Percentiles rank a stretch among this genome's conserved stretches.
These are phyloP conservation scores for Dalbergia oliveri DNA, from an alignment of 306 rosid genomes.

Conservation along the genomic window DNA sequence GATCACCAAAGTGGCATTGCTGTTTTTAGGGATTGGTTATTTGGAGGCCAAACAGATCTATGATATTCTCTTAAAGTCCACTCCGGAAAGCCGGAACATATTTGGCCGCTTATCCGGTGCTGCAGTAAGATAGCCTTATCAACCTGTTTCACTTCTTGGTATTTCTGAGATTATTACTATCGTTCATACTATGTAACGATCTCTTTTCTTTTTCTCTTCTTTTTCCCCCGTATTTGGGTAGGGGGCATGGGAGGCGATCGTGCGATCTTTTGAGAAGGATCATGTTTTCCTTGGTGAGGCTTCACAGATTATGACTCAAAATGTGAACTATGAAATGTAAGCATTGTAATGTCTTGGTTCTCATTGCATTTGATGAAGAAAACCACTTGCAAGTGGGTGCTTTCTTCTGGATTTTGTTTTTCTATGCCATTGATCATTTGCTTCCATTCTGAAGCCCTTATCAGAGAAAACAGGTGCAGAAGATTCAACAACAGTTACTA, in stretches of 20 bases:
- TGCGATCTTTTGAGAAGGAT: constrained; percentile 82
- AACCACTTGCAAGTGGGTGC: background rate
- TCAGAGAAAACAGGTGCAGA: constrained; percentile 92
- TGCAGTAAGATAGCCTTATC: constrained; percentile 64
- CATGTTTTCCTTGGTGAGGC: constrained; percentile 94
- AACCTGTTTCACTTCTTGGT: background rate
- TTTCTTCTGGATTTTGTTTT: constrained; percentile 27
- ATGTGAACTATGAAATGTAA: constrained; percentile 96
- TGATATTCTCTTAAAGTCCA: constrained; percentile 74
- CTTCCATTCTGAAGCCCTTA: constrained; percentile 71
- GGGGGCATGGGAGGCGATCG: constrained; percentile 93
- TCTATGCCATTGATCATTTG: constrained; percentile 11
- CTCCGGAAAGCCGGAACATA: constrained; percentile 86
- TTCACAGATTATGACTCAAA: constrained; percentile 84
- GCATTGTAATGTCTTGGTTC: constrained; percentile 44
- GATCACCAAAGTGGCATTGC: constrained; percentile 23
- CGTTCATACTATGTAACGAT: background rate
- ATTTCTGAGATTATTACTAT: background rate
- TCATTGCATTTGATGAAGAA: background rate
- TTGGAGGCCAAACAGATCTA: constrained; percentile 81
- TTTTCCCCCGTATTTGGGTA: constrained; percentile 43
- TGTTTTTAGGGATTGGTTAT: constrained; percentile 77
- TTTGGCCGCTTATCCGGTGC: constrained; percentile 91
- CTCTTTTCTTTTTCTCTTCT: background rate
- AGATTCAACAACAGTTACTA: constrained; percentile 91